These are phyloP conservation scores for Litchi chinensis DNA, from an alignment of 345 rosid species.

Conservation along the genomic window DNA sequence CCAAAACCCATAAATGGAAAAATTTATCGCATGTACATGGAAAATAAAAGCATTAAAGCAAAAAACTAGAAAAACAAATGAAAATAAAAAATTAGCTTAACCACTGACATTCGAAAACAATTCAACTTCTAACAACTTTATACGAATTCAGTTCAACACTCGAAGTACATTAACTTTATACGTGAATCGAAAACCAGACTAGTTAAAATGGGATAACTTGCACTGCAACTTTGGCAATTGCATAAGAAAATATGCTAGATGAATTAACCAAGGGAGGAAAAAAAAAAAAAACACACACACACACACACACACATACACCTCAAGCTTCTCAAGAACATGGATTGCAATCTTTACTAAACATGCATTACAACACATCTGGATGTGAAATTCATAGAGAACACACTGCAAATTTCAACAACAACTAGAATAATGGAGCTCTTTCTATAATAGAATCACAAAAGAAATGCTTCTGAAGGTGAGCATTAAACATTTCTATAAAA, in stretches of 20 bases:
- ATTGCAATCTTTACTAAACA: too few relatives aligned
- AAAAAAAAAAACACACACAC: constrained; percentile 1
- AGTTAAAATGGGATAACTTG: not conserved
- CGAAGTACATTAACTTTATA: too few relatives aligned
- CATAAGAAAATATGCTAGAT: too few relatives aligned
- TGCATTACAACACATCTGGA: constrained; percentile 93
- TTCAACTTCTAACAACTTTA: not conserved
- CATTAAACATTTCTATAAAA: not conserved
- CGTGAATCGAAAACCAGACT: too few relatives aligned
- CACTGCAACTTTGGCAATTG: too few relatives aligned
- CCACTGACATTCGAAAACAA: not conserved
- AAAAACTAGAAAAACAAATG: not conserved
- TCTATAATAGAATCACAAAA: not conserved
- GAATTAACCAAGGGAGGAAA: not conserved
- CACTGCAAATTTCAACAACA: not conserved
- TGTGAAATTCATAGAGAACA: constrained; percentile 12
- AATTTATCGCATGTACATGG: not conserved
- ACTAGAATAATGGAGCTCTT: not conserved
- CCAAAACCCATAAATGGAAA: not conserved
- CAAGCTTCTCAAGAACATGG: constrained; percentile 90
- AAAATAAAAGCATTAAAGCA: not conserved
- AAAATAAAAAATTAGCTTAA: not conserved
- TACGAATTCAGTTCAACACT: too few relatives aligned
- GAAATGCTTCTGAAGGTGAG: not conserved
- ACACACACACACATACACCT: too few relatives aligned